Evolutionary conservation across 2,329 filamentous ascomycete species (phyloP), one percentile per base, ranked within the genome.

Genomic region (Grosmannia serpens): DNA sequence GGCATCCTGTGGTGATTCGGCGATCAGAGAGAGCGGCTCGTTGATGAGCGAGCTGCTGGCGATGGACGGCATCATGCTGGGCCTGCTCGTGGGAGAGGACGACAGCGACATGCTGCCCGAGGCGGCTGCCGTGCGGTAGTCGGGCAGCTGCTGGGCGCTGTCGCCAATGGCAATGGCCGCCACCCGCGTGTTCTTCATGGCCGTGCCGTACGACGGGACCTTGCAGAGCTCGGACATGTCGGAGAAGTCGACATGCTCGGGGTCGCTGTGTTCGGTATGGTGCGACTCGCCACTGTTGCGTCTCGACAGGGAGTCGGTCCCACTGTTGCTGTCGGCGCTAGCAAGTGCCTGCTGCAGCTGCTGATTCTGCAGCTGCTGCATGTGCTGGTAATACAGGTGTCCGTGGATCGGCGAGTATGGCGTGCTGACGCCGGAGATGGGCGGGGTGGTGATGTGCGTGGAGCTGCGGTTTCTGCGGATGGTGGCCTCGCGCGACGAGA

Each of bases 121-220:
- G 15, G 58, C 57, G 50, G 80, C 72, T 1, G 82, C 85, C 2
- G 85, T 79, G 58, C 79, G 73, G 67, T 91, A 91, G 67, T 88
- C 83, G 0, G 87, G 87, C 7, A 89, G 76, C 15, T 70, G 70
- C 6, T 74, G 69, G 4, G 55, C 33, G 35, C 76, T 75, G 26
- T 77, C 76, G 8, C 76, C 70, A 50, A 75, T 76, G 54, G 73
- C 77, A 17, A 75, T 75, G 38, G 78, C 76, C 55, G 80, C 77
- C 20, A 83, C 80, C 11, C 62, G 58, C 6, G 84, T 82, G 0
- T 84, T 82, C 62, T 81, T 82, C 29, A 90, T 82, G 0, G 88
- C 88, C 1, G 88, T 91, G 20, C 81, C 80, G 68, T 91, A 91
- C 59, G 87, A 91, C 1, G 88, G 88, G 2, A 91, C 87, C 63